Percentiles rank a stretch among this genome's conserved stretches.
phyloP scores from a whole-genome alignment of 2,329 filamentous ascomycete genomes.

The Akanthomyces lecanii region DNA sequence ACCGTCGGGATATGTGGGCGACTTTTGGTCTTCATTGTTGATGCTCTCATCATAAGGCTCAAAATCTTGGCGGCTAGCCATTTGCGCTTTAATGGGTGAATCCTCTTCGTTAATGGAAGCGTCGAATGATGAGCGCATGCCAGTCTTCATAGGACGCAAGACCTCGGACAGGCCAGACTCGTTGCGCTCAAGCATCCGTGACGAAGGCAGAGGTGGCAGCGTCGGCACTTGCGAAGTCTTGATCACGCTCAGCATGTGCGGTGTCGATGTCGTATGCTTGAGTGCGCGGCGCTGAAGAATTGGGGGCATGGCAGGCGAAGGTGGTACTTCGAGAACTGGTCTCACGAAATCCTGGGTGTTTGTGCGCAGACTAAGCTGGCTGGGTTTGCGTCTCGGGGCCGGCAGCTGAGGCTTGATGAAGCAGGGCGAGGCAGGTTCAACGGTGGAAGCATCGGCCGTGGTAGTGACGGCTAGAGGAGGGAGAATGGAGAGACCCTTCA shows the following conservation, averaged over 20 bases:
- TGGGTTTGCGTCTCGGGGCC: conserved; percentile 68
- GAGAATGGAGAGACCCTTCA: conserved; percentile 80
- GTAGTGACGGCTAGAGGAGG: conserved; percentile 48
- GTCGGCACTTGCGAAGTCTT: conserved; percentile 44
- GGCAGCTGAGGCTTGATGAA: conserved; percentile 79
- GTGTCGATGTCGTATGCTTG: conserved; percentile 65
- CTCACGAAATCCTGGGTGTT: conserved; percentile 53
- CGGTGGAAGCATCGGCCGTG: conserved; percentile 47
- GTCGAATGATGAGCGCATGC: conserved; percentile 34
- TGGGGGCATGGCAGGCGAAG: conserved; percentile 52
- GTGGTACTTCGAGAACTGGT: conserved; percentile 50
- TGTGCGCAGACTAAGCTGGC: conserved; percentile 73
- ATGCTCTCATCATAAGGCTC: conserved; percentile 63
- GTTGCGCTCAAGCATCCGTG: conserved; percentile 56
- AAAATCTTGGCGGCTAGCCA: conserved; percentile 52
- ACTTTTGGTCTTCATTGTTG: conserved; percentile 74
- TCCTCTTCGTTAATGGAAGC: conserved; percentile 50
- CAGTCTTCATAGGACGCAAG: conserved; percentile 47
- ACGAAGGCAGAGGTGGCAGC: conserved; percentile 58
- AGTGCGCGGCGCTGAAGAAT: conserved; percentile 59
- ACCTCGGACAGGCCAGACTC: conserved; percentile 57
- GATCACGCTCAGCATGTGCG: conserved; percentile 59
- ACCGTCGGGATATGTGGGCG: conserved; percentile 75
- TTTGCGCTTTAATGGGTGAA: conserved; percentile 56
- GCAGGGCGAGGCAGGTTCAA: conserved; percentile 66